These are phyloP conservation scores for Pythium biforme DNA, from an alignment of 352 stramenopile genomes.

Conservation along the genomic window DNA sequence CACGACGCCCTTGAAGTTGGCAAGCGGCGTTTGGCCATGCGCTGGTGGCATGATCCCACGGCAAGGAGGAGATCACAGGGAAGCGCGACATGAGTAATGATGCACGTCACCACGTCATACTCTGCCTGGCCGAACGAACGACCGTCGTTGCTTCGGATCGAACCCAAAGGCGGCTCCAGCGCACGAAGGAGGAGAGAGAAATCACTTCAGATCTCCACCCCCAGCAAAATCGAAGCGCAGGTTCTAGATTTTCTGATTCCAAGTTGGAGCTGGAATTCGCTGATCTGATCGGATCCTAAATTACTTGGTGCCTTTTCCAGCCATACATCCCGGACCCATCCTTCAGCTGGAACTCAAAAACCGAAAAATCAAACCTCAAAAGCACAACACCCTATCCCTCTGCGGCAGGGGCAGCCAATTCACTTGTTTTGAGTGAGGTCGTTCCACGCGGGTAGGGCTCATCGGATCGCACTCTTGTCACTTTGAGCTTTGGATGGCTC, in stretches of 20 bases:
- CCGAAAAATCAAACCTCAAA: not conserved
- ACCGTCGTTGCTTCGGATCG: not conserved
- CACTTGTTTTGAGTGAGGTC: not conserved
- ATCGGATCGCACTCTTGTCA: not conserved
- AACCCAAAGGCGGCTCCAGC: not conserved
- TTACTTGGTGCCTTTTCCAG: not conserved
- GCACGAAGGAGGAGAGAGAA: not conserved
- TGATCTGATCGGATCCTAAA: not conserved
- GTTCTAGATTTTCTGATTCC: not conserved
- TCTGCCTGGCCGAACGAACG: not conserved
- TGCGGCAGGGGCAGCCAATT: not conserved
- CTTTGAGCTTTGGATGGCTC: not conserved
- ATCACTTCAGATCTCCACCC: not conserved
- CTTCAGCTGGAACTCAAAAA: not conserved
- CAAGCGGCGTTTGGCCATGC: not conserved
- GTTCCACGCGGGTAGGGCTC: not conserved
- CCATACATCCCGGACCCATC: not conserved
- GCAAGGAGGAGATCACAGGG: not conserved
- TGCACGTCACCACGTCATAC: not conserved
- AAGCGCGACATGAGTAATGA: not conserved
- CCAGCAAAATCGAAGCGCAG: not conserved
- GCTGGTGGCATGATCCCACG: not conserved
- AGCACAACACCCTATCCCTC: not conserved
- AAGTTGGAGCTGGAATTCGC: not conserved
- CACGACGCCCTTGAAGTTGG: slow-evolving; percentile 6